Evolutionary conservation across 495 filamentous ascomycete genomes (phyloP).

Genomic region (Amniculicola lignicola): DNA sequence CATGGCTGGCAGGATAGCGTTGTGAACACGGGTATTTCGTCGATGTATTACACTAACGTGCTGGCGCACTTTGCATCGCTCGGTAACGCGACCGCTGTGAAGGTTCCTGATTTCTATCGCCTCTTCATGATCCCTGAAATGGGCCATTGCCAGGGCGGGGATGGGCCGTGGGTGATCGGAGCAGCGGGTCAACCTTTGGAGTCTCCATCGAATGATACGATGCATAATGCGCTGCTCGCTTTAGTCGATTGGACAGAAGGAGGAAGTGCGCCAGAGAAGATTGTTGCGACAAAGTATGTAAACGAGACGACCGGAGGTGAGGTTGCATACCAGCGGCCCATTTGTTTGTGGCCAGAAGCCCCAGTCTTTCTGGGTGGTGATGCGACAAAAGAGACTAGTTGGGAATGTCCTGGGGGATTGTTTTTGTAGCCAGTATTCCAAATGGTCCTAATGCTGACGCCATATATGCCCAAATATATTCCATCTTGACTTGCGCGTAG

Average conservation of each 20-base stretch:
- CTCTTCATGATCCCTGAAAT: conserved; percentile 50
- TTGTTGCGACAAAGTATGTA: conserved; percentile 37
- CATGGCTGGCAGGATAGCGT: conserved; percentile 52
- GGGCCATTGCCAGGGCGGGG: conserved; percentile 42
- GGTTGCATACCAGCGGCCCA: conserved; percentile 37
- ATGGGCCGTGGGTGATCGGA: conserved; percentile 19
- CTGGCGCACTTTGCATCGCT: conserved; percentile 34
- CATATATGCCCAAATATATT: too few relatives aligned
- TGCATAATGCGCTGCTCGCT: conserved; percentile 50
- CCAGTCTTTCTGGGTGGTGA: conserved; percentile 33
- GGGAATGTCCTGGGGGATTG: too few relatives aligned
- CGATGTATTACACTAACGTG: conserved; percentile 49
- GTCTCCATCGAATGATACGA: conserved; percentile 43
- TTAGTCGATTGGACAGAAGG: conserved; percentile 55
- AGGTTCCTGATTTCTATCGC: conserved; percentile 40
- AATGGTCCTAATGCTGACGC: too few relatives aligned
- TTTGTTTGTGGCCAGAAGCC: conserved; percentile 37
- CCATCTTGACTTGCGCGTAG: too few relatives aligned
- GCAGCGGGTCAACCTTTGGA: too few relatives aligned
- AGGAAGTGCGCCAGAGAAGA: conserved; percentile 32
- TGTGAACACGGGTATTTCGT: conserved; percentile 45
- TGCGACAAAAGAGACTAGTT: conserved; percentile 33
- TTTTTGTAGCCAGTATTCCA: too few relatives aligned
- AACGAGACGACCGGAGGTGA: conserved; percentile 29
- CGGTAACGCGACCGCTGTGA: too few relatives aligned